These are phyloP conservation scores for Podospora pseudopauciseta DNA, from an alignment of 495 filamentous ascomycete species.

Conservation along the genomic window DNA sequence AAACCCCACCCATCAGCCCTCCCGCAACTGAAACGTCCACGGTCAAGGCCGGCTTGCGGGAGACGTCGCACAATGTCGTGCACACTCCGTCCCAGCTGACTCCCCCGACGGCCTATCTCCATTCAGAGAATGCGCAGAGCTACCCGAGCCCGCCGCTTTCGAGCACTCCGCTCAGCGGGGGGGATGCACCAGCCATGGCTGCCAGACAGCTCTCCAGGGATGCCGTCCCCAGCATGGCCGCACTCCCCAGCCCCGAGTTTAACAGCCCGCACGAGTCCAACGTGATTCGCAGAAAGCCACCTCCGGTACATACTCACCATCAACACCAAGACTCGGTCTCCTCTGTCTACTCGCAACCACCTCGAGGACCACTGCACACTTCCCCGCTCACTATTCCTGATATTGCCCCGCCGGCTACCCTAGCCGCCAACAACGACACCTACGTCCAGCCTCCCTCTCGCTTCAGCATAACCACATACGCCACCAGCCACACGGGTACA, in stretches of 20 bases:
- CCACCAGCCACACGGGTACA: conserved; percentile 54
- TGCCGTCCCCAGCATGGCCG: conserved; percentile 11
- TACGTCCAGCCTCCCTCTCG: conserved; percentile 59
- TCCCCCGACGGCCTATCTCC: conserved; percentile 22
- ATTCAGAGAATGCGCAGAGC: conserved; percentile 21
- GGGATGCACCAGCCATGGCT: conserved; percentile 29
- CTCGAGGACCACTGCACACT: conserved; percentile 23
- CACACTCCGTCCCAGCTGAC: conserved; percentile 26
- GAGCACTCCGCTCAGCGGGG: conserved; percentile 20
- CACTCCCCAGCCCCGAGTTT: conserved; percentile 17
- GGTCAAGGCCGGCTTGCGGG: conserved; percentile 26
- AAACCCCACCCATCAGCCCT: conserved; percentile 38
- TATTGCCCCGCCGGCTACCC: conserved; percentile 18
- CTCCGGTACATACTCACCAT: conserved; percentile 30
- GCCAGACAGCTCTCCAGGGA: conserved; percentile 27
- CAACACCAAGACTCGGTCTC: conserved; percentile 37
- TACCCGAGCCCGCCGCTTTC: conserved; percentile 39
- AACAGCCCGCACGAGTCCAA: conserved; percentile 28
- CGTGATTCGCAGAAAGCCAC: conserved; percentile 40
- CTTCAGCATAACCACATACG: conserved; percentile 71
- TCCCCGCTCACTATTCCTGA: conserved; percentile 24
- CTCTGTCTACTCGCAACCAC: conserved; percentile 36
- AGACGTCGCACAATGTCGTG: conserved; percentile 25
- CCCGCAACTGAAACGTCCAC: conserved; percentile 27
- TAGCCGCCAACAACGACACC: conserved; percentile 25